Base-by-base conservation (phyloP, 2,329 filamentous ascomycete species). In the Penicillium sp. region DNA sequence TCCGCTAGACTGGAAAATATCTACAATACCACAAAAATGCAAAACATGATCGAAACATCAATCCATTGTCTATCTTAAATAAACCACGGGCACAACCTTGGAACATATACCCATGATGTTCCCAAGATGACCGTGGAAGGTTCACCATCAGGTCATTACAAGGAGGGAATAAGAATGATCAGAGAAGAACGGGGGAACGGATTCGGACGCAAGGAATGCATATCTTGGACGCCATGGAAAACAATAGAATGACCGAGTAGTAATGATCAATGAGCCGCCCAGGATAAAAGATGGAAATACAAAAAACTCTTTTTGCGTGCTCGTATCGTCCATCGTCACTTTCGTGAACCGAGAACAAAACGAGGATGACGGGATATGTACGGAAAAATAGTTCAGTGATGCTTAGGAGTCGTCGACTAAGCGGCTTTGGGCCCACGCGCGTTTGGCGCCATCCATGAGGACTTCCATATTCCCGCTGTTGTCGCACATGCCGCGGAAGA, bases 401-500 rank as follows among this genome's bases (percentile, higher is more conserved):
- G 12, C 30, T 43, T 51, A 65, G 35, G 56, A 62, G 41, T 69
- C 68, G 55, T 72, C 66, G 33, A 68, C 62, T 15, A 72, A 52
- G 46, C 61, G 68, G 51, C 69, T 72, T 41, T 67, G 65, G 10
- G 69, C 65, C 61, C 63, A 67, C 25, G 70, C 71, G 35, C 65
- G 63, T 49, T 68, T 69, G 15, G 81, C 80, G 11, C 74, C 71
- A 30, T 72, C 71, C 27, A 71, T 53, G 28, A 85, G 59, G 1
- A 60, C 58, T 1, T 81, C 79, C 45, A 82, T 60, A 48, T 82
- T 77, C 1, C 80, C 80, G 44, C 72, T 82, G 58, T 75, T 83
- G 52, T 82, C 76, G 54, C 81, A 84, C 81, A 85, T 84, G 33
- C 73, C 68, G 38, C 70, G 70, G 62, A 85, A 84, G 7, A 73